phyloP scores from a whole-genome alignment of 148 eudicot genomes.

The Vaccinium corymbosum region DNA sequence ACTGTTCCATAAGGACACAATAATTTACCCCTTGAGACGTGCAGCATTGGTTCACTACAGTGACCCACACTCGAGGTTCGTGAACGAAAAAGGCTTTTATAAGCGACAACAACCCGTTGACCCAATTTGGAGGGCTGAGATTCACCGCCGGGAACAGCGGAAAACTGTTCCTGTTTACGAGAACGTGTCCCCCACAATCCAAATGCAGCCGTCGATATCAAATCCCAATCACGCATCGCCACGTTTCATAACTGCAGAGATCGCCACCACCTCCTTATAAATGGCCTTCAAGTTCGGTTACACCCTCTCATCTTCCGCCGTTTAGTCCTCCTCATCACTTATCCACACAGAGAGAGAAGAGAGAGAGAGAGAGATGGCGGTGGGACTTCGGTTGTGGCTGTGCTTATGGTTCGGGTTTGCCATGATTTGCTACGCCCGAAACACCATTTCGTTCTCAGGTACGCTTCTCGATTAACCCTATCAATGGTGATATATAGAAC shows the following conservation, averaged over 20 bases:
- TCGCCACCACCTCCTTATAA: too few relatives aligned
- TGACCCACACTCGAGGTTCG: neutral
- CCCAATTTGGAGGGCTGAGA: neutral
- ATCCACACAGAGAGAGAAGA: neutral
- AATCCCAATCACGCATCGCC: neutral
- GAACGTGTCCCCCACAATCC: neutral
- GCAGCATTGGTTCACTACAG: neutral
- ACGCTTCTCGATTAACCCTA: neutral
- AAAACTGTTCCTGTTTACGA: neutral
- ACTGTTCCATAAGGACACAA: too few relatives aligned
- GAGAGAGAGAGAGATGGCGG: neutral
- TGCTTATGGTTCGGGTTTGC: neutral
- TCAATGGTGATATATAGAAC: neutral
- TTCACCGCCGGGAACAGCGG: neutral
- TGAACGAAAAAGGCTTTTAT: neutral
- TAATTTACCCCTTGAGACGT: too few relatives aligned
- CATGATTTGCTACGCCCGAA: neutral
- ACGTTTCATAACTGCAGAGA: neutral
- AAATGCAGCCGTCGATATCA: neutral
- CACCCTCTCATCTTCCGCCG: too few relatives aligned
- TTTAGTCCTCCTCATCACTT: neutral
- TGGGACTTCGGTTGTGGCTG: neutral
- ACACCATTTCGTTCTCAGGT: constrained; percentile 3
- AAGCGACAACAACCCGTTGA: neutral
- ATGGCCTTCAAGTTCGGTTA: neutral